Percentiles rank a stretch among this genome's conserved stretches.
Conservation (phyloP, 176 grass and related monocot species). For the Bolboschoenus planiculmis region DNA sequence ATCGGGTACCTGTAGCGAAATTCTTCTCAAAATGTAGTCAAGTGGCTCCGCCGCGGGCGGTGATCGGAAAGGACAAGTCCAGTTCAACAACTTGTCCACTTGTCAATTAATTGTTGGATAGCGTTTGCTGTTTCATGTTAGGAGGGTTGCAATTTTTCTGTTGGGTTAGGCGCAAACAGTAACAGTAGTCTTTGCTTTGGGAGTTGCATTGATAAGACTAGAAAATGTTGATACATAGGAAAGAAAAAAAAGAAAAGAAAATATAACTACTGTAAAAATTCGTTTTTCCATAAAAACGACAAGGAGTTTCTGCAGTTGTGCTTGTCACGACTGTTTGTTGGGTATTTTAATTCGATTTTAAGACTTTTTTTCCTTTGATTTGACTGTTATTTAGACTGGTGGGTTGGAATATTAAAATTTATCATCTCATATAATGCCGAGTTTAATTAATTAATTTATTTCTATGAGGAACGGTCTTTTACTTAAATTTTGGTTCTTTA, state of each 20-base stretch:
- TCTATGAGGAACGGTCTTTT: background rate
- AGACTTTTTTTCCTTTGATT: background rate
- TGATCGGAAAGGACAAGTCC: background rate
- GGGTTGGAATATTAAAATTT: background rate
- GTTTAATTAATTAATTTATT: background rate
- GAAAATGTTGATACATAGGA: background rate
- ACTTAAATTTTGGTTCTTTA: background rate
- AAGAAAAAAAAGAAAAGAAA: background rate
- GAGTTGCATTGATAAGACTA: constrained; percentile 15
- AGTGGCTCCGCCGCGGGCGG: background rate
- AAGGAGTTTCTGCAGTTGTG: constrained; percentile 3
- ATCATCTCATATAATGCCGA: background rate
- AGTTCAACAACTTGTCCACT: background rate
- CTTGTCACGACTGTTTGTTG: constrained; percentile 24
- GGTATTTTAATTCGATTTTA: background rate
- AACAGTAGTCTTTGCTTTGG: background rate
- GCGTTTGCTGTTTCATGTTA: background rate
- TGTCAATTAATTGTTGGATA: background rate
- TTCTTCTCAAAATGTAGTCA: background rate
- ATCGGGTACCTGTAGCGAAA: too few relatives aligned
- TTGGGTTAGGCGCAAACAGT: constrained; percentile 4
- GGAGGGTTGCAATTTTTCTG: background rate
- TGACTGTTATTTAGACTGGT: constrained; percentile 19
- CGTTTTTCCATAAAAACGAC: constrained; percentile 6
- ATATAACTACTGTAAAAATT: background rate